A percentile compares a stretch with the other conserved stretches of the same genome.
phyloP scores from a whole-genome alignment of 2,329 filamentous ascomycete species.

The Hypoxylon sp. region DNA sequence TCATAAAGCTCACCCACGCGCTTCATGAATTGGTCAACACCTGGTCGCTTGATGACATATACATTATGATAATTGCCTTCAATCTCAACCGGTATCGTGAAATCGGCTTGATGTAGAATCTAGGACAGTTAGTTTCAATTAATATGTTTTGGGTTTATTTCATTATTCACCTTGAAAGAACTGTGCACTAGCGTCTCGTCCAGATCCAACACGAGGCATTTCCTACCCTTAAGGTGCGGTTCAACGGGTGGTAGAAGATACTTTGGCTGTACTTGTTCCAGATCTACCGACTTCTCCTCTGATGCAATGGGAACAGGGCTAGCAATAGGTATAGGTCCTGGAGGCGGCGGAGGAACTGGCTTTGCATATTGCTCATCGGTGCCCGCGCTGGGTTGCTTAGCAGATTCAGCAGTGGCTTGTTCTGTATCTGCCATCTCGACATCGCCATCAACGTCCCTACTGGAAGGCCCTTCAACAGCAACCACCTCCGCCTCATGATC shows the following conservation, averaged over 20 bases:
- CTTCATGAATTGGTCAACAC: conserved; percentile 99
- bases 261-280: conserved; percentile 66
- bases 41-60: conserved; percentile 99
- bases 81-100: conserved; percentile 98
- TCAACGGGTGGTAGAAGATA: conserved; percentile 86
- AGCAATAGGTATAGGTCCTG: conserved; percentile 58
- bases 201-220: conserved; percentile 94
- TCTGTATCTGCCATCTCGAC: conserved; percentile 76
- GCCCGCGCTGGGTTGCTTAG: conserved; percentile 56
- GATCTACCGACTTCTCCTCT: conserved; percentile 60
- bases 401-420: conserved; percentile 59
- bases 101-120: conserved; percentile 98
- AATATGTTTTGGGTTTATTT: background rate
- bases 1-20: conserved; percentile 97
- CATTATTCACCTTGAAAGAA: conserved; percentile 88
- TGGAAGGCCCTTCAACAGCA: conserved; percentile 53
- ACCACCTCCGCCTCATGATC: conserved; percentile 54
- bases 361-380: conserved; percentile 57
- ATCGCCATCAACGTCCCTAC: conserved; percentile 69
- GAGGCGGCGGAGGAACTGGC: conserved; percentile 62
- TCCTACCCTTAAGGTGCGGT: conserved; percentile 85
- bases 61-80: conserved; percentile 99
- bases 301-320: conserved; percentile 54
- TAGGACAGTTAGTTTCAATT: conserved; percentile 55
- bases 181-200: conserved; percentile 98